Evolutionary conservation across 2,329 filamentous ascomycete species (phyloP).

Genomic region (Tolypocladium nubicola): DNA sequence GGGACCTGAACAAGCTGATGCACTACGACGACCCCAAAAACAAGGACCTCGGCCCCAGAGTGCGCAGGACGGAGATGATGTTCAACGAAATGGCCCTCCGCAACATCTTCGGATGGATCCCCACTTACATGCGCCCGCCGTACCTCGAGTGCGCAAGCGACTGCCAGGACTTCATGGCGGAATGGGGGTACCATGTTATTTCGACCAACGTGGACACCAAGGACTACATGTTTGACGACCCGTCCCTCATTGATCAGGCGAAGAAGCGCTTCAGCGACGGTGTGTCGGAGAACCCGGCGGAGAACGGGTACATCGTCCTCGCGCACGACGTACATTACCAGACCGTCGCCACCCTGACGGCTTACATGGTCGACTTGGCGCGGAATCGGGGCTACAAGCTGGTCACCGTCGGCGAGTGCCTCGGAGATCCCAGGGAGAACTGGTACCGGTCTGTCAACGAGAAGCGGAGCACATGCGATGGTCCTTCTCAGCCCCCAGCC

Average conservation of each 20-base stretch:
- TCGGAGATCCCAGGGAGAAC: conserved; percentile 37
- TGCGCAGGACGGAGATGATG: conserved; percentile 26
- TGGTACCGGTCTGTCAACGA: conserved; percentile 36
- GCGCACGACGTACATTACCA: conserved; percentile 40
- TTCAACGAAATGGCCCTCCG: conserved; percentile 34
- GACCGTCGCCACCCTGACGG: conserved; percentile 29
- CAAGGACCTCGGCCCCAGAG: not conserved
- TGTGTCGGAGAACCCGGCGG: conserved; percentile 11
- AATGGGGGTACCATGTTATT: conserved; percentile 43
- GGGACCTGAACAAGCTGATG: conserved; percentile 25
- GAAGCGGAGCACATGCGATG: conserved; percentile 2
- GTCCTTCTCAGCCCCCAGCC: conserved; percentile 4
- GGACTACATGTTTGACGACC: conserved; percentile 41
- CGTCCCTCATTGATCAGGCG: not conserved
- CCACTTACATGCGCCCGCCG: conserved; percentile 33
- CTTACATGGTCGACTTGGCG: conserved; percentile 32
- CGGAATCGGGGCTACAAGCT: conserved; percentile 30
- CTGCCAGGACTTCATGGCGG: conserved; percentile 23
- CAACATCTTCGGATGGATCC: conserved; percentile 29
- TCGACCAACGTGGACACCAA: conserved; percentile 51
- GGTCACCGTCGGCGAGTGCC: conserved; percentile 47
- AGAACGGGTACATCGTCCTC: conserved; percentile 37
- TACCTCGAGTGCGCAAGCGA: conserved; percentile 30
- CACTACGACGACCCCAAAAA: conserved; percentile 10
- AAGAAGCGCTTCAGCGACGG: not conserved